Conservation (phyloP, 371 early-diverging fungal species). For the Lichtheimia hyalospora region DNA sequence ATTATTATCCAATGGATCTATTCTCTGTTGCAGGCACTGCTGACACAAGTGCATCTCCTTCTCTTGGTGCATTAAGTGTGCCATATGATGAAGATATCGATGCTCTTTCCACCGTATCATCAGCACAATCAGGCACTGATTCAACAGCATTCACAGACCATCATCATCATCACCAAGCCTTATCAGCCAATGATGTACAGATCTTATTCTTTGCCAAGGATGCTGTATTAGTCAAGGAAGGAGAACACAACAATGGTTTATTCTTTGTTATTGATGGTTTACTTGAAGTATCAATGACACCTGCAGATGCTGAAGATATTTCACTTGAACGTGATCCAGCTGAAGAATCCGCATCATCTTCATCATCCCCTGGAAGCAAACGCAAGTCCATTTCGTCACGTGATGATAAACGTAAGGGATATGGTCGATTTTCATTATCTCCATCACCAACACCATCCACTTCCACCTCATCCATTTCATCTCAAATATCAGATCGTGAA, state of each 20-base stretch:
- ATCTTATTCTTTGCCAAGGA: conserved; percentile 75
- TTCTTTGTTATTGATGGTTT: conserved; percentile 92
- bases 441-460: conserved; percentile 12
- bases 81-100: conserved; percentile 41
- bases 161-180: conserved; percentile 3
- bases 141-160: conserved; percentile 11
- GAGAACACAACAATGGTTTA: conserved; percentile 84
- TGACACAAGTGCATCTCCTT: conserved; percentile 34
- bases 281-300: conserved; percentile 75
- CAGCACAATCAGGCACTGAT: conserved; percentile 39
- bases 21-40: conserved; percentile 45
- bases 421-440: conserved; percentile 1
- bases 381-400: neutral
- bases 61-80: conserved; percentile 28
- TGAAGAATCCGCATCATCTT: neutral
- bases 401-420: conserved; percentile 3
- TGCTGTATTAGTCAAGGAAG: conserved; percentile 74
- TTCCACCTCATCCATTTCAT: conserved; percentile 11
- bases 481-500: neutral
- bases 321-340: conserved; percentile 14
- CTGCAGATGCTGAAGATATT: conserved; percentile 34
- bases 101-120: conserved; percentile 42
- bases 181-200: conserved; percentile 63
- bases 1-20: conserved; percentile 43
- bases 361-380: neutral